Conservation (phyloP, 257 asterid genomes). For the Jasminum sambac region DNA sequence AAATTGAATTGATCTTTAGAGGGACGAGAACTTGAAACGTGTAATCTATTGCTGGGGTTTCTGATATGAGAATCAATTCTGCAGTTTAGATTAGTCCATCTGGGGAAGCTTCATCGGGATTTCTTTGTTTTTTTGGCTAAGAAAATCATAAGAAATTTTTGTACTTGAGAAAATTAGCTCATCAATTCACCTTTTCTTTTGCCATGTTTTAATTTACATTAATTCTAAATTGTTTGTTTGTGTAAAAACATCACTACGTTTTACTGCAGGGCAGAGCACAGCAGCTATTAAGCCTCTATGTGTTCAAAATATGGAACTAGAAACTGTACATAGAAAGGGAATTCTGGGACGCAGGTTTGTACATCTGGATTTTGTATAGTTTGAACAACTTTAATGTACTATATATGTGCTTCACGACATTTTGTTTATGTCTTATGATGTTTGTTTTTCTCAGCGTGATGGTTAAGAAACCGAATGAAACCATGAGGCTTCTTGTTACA, state of each 20-base stretch:
- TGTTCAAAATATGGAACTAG: conserved; percentile 35
- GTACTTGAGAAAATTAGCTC: no score
- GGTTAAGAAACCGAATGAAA: conserved; percentile 43
- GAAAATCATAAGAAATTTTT: no score
- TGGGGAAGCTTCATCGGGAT: neutral
- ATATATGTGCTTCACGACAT: neutral
- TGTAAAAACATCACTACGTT: conserved; percentile 6
- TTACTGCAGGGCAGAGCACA: conserved; percentile 22
- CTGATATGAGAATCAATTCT: neutral
- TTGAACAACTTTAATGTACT: neutral
- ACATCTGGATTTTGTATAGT: conserved; percentile 10
- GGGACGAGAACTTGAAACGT: neutral
- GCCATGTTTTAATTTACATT: neutral
- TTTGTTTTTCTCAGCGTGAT: conserved; percentile 38
- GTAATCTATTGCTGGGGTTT: neutral
- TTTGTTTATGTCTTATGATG: conserved; percentile 6
- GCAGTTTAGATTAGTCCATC: neutral
- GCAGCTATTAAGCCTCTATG: conserved; percentile 19
- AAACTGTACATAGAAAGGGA: conserved; percentile 41
- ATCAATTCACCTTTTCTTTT: no score
- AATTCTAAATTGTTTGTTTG: neutral
- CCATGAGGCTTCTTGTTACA: conserved; percentile 49
- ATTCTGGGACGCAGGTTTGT: conserved; percentile 48
- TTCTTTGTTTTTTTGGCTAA: neutral
- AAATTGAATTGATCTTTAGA: neutral